Evolutionary conservation across 2,329 filamentous ascomycete species (phyloP).

Genomic region (Clonostachys chloroleuca): DNA sequence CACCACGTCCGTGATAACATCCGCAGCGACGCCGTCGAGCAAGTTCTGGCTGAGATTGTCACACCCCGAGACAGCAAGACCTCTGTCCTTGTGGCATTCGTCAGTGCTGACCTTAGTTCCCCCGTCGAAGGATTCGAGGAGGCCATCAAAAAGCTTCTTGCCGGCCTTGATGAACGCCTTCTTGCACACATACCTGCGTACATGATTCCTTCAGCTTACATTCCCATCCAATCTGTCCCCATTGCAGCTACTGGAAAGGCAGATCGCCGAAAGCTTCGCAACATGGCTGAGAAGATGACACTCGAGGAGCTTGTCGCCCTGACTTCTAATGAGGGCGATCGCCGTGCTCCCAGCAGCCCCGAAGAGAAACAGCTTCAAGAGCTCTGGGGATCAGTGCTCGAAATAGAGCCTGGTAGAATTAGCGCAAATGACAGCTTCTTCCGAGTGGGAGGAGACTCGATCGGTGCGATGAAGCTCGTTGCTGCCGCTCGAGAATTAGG

Average conservation of each 20-base stretch:
- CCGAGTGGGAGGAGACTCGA: conserved; percentile 7
- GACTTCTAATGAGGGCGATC: too few relatives aligned
- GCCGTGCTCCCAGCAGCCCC: not conserved
- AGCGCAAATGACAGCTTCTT: conserved; percentile 11
- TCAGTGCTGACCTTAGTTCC: too few relatives aligned
- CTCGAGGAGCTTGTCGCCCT: conserved; percentile 39
- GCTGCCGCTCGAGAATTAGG: conserved; percentile 2
- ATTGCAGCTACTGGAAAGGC: conserved; percentile 17
- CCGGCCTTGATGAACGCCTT: too few relatives aligned
- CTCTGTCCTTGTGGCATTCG: too few relatives aligned
- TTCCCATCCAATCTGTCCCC: conserved; percentile 17
- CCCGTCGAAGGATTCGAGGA: conserved; percentile 4
- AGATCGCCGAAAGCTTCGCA: conserved; percentile 12
- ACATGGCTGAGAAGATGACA: conserved; percentile 21
- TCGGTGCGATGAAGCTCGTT: conserved; percentile 6
- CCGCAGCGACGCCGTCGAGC: not conserved
- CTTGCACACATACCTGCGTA: conserved; percentile 23
- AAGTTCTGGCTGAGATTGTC: not conserved
- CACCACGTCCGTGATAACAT: not conserved
- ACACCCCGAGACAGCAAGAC: too few relatives aligned
- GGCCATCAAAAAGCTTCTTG: too few relatives aligned
- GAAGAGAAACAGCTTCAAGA: not conserved
- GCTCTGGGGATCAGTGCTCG: too few relatives aligned
- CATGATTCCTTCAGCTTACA: conserved; percentile 24
- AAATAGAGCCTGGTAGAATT: too few relatives aligned